phyloP scores from a whole-genome alignment of 192 early-diverging fungal species.

The Coemansia javaensis region DNA sequence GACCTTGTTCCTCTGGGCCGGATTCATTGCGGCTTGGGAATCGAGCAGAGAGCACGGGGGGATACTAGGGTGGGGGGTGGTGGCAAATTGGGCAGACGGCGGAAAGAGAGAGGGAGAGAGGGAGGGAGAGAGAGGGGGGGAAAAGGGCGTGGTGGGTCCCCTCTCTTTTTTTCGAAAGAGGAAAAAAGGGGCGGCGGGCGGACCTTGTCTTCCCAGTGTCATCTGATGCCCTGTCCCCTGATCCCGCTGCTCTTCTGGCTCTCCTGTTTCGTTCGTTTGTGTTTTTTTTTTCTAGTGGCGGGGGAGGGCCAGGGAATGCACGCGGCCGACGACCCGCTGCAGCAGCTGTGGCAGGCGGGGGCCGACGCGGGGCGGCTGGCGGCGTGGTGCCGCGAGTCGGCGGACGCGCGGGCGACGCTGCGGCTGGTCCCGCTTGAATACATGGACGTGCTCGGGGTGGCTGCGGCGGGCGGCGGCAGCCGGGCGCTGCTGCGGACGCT shows the following conservation, averaged over 20 bases:
- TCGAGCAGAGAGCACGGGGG: not conserved
- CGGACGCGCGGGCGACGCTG: conserved; percentile 25
- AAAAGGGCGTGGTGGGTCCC: no score
- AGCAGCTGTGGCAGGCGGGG: not conserved
- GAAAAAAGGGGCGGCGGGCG: no score
- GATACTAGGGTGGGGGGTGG: not conserved
- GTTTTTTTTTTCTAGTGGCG: no score
- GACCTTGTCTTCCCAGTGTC: not conserved
- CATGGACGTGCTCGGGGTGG: conserved; percentile 11
- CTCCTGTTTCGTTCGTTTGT: no score
- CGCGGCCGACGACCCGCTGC: conserved; percentile 10
- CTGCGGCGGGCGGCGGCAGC: not conserved
- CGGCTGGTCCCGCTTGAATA: conserved; percentile 28
- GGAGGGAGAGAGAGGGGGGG: not conserved
- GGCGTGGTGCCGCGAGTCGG: conserved; percentile 1
- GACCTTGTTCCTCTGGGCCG: conserved; percentile 15
- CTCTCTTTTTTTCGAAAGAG: not conserved
- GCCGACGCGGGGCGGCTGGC: conserved; percentile 1
- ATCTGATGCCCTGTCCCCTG: no score
- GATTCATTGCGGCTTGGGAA: conserved; percentile 13
- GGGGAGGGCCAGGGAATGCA: no score
- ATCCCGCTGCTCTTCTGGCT: no score
- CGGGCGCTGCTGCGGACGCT: conserved; percentile 4
- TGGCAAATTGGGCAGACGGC: not conserved
- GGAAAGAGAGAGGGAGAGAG: not conserved